Conservation (phyloP, 306 rosid species). For the Potentilla sterilis region DNA sequence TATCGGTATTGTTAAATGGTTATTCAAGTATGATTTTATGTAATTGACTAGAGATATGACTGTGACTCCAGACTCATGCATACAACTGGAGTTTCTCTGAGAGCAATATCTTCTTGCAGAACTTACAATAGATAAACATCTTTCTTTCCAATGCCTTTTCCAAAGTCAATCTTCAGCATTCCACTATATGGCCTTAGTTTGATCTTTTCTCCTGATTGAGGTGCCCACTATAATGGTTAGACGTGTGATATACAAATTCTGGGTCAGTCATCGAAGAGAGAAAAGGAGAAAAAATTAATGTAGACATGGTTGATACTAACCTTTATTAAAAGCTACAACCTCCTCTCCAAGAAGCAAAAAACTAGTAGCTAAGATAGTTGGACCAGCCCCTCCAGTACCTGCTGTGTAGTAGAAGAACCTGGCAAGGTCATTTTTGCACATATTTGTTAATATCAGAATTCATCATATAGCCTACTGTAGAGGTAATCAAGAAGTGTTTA, state of each 20-base stretch:
- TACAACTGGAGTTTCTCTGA: conserved; percentile 15
- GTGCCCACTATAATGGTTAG: conserved; percentile 42
- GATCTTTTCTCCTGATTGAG: conserved; percentile 74
- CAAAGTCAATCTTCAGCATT: conserved; percentile 90
- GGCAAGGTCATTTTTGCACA: conserved; percentile 28
- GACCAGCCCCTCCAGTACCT: conserved; percentile 97
- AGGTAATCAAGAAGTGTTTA: conserved; percentile 1
- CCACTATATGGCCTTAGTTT: conserved; percentile 93
- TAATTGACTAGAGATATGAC: conserved; percentile 2
- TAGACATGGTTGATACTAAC: conserved; percentile 36
- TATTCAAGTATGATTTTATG: neutral
- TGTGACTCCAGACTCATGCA: conserved; percentile 4
- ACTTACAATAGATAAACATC: conserved; percentile 94
- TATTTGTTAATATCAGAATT: conserved; percentile 16
- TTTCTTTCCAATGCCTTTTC: conserved; percentile 90
- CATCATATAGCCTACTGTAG: conserved; percentile 4
- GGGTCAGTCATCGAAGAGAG: conserved; percentile 18
- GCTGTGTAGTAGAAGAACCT: conserved; percentile 94
- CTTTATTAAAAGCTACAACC: conserved; percentile 85
- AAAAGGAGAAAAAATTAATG: conserved; percentile 17
- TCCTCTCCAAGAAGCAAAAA: conserved; percentile 93
- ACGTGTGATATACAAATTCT: conserved; percentile 36
- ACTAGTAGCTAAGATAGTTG: conserved; percentile 88
- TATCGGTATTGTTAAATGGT: neutral
- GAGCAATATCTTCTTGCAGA: neutral